Base-by-base conservation (phyloP, 1,284 basidiomycete genomes). In the Cutaneotrichosporon arboriforme region DNA sequence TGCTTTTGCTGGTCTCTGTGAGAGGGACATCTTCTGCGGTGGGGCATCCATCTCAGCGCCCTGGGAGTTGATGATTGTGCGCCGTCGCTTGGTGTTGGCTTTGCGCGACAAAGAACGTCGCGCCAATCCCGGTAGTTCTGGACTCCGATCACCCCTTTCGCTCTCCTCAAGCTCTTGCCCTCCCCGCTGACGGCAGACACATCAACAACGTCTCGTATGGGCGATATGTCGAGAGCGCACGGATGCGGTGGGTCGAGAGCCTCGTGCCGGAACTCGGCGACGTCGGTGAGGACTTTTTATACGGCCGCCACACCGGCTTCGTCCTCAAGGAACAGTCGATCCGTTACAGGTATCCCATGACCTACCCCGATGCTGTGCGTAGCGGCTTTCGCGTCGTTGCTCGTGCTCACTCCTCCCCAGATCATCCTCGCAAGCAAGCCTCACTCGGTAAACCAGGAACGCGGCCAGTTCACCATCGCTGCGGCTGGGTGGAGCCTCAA, bases 151-250 rank as follows among this genome's bases (percentile, higher is more conserved):
- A n/a, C n/a, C n/a, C n/a, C n/a, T n/a, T n/a, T n/a, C n/a, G n/a
- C n/a, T n/a, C n/a, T n/a, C n/a, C n/a, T n/a, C n/a, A n/a, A n/a
- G n/a, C n/a, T n/a, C n/a, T n/a, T n/a, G n/a, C n/a, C n/a, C n/a
- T n/a, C n/a, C n/a, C n/a, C n/a, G 18, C 46, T 51, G 33, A 55
- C 45, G 2, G 21, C 43, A 73, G 71, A 54, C 73, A 75, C 52
- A 67, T 69, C 33, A 75, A 75, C 52, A 75, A 74, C 48, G 73
- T 75, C 40, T 55, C 59, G 21, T 69, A 65, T 52, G 60, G 69
- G 17, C 58, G 67, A 43, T 75, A 72, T 62, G 59, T 70, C 51
- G 72, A 75, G 55, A 61, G 64, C 5, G 66, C 70, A 22, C 59
- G 72, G 33, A 64, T 73, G 46, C 51, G 65, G 23, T 70, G 67